Evolutionary conservation across 768 basidiomycete species (phyloP).

Genomic region (Lactarius deliciosus): DNA sequence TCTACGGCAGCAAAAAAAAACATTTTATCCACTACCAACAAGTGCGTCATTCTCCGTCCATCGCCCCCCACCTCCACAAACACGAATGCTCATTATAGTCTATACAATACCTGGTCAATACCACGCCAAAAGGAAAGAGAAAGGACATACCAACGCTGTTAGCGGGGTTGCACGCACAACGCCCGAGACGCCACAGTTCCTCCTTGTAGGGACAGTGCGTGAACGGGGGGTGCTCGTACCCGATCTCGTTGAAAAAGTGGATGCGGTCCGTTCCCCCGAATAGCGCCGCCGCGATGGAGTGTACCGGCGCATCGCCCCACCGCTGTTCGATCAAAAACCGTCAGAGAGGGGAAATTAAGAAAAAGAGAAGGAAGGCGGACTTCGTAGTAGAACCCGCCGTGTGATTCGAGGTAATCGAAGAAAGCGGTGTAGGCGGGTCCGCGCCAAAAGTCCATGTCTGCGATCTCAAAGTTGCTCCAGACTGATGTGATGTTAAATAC

Average conservation of each 20-base stretch:
- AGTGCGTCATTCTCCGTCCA: not conserved
- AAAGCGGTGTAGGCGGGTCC: constrained; percentile 77
- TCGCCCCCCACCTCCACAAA: constrained; percentile 51
- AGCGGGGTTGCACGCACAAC: constrained; percentile 49
- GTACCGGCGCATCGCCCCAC: constrained; percentile 88
- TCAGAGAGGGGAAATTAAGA: too few relatives aligned
- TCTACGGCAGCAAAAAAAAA: not conserved
- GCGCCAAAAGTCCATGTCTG: constrained; percentile 79
- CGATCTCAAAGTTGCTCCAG: constrained; percentile 96
- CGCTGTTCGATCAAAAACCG: constrained; percentile 41
- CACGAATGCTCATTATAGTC: constrained; percentile 61
- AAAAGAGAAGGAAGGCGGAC: constrained; percentile 35
- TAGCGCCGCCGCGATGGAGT: constrained; percentile 77
- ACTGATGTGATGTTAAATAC: constrained; percentile 44
- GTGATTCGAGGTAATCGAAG: constrained; percentile 77
- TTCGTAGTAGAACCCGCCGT: constrained; percentile 91
- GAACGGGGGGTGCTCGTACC: constrained; percentile 79
- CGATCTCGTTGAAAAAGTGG: constrained; percentile 84
- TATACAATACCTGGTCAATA: constrained; percentile 27
- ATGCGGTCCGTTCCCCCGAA: constrained; percentile 73
- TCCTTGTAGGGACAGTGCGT: constrained; percentile 48
- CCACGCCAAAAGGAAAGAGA: not conserved
- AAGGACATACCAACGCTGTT: constrained; percentile 57
- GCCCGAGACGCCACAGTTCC: constrained; percentile 41
- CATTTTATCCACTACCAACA: not conserved